Evolutionary conservation across 169 alveolate species (phyloP), one percentile per base, ranked within the genome.

Genomic region (Plasmodium knowlesi): DNA sequence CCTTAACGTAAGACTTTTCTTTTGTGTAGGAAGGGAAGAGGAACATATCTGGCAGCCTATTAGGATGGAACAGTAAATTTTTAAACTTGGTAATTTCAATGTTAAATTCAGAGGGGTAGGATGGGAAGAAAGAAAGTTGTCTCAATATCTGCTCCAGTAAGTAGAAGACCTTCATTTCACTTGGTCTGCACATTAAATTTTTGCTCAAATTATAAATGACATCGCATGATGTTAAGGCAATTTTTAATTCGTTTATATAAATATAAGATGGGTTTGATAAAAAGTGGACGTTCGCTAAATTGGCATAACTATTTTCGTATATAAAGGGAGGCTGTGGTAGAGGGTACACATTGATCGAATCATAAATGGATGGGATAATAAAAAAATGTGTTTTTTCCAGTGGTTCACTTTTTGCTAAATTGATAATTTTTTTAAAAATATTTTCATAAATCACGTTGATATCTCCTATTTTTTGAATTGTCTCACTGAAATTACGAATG

Each of bases 391-490:
- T 90, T 90, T 90, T 90, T 90, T 90, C 95, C 81, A 90, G 83
- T 0, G 12, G 25, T 39, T 90, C 95, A 39, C 83, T 80, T 90
- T 90, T 90, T 81, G 95, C 95, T n/a, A 90, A 46, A 46, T 90
- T 90, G n/a, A 67, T 81, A 81, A 90, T 90, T 81, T 90, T 90
- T 70, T 90, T 90, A 34, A 90, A 90, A 81, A 82, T 71, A 76
- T 50, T 46, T 67, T 90, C 92, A 82, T 90, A 90, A 67, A 90
- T 90, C 22, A 90, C 91, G 73, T 90, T 73, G 39, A 90, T 82
- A 43, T 90, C 95, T 67, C 95, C 95, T 25, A 90, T 90, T 90
- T 80, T 90, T 90, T 81, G 95, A 73, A 90, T 81, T n/a, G 95
- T 82, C 54, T 90, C 95, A 81, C 84, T 90, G 71, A 89, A 89